phyloP scores from a whole-genome alignment of 2,329 filamentous ascomycete species.

The Aspergillus sp. region DNA sequence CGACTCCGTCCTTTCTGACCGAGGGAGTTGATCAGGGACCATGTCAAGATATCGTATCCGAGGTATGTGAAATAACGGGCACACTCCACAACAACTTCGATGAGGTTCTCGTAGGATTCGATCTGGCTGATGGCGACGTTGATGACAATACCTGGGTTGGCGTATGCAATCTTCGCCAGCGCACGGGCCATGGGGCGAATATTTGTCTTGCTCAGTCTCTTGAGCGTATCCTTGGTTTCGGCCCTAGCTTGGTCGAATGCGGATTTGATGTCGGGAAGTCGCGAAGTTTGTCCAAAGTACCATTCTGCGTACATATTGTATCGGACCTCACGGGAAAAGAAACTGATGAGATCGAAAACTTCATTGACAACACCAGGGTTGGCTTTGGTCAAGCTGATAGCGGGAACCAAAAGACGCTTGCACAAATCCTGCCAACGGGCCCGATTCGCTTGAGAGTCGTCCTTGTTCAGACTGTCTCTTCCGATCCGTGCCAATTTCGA shows the following conservation, averaged over 20 bases:
- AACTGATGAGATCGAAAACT: slow-evolving; percentile 73
- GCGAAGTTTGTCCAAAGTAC: slow-evolving; percentile 72
- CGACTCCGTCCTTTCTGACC: slow-evolving; percentile 52
- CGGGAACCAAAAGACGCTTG: slow-evolving; percentile 75
- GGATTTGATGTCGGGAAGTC: slow-evolving; percentile 66
- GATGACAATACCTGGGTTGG: slow-evolving; percentile 87
- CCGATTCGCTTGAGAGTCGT: slow-evolving; percentile 63
- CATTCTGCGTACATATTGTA: slow-evolving; percentile 92
- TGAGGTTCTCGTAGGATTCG: slow-evolving; percentile 89
- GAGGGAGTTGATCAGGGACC: slow-evolving; percentile 74
- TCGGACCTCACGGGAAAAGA: slow-evolving; percentile 67
- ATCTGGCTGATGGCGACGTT: slow-evolving; percentile 82
- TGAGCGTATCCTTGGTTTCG: slow-evolving; percentile 79
- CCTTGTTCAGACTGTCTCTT: slow-evolving; percentile 62
- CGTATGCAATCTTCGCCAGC: slow-evolving; percentile 85
- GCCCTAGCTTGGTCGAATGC: slow-evolving; percentile 70
- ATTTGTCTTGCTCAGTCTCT: slow-evolving; percentile 83
- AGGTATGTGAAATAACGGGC: slow-evolving; percentile 88
- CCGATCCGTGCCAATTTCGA: slow-evolving; percentile 83
- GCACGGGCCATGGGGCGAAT: slow-evolving; percentile 77
- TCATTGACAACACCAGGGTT: slow-evolving; percentile 82
- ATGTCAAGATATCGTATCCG: slow-evolving; percentile 87
- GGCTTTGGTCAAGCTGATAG: slow-evolving; percentile 75
- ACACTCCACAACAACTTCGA: slow-evolving; percentile 90
- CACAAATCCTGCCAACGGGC: slow-evolving; percentile 79